Conservation (phyloP, 2,329 filamentous ascomycete genomes). For the Neurospora sp. region DNA sequence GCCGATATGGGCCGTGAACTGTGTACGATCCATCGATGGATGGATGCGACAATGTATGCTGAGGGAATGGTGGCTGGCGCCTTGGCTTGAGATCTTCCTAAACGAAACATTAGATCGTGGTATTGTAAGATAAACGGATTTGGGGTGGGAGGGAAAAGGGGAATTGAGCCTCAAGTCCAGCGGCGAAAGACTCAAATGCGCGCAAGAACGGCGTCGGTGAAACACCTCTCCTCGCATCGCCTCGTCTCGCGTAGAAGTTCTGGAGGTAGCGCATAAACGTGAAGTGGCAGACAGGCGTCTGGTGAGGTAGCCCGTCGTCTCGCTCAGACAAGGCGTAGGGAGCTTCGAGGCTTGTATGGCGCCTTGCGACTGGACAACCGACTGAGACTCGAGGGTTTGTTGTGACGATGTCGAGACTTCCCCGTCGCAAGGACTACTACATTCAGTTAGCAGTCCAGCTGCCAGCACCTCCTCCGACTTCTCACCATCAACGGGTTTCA, state of each 20-base stretch:
- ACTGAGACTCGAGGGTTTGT: background rate
- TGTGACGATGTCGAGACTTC: background rate
- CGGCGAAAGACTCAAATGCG: background rate
- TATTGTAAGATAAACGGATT: background rate
- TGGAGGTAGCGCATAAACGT: background rate
- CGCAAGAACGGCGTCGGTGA: background rate
- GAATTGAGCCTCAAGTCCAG: background rate
- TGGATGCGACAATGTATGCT: background rate
- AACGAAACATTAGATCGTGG: background rate
- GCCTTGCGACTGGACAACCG: background rate
- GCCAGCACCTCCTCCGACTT: background rate
- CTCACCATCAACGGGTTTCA: background rate
- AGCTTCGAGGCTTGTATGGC: background rate
- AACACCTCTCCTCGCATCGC: background rate
- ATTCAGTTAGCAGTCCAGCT: background rate
- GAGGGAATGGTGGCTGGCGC: background rate
- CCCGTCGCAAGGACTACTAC: background rate
- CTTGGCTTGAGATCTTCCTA: background rate
- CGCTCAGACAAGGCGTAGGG: background rate
- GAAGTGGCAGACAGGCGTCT: background rate
- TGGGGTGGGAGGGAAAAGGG: background rate
- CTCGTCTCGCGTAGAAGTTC: background rate
- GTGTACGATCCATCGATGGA: background rate
- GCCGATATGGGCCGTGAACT: background rate
- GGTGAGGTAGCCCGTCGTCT: background rate